Base-by-base conservation (phyloP, 495 filamentous ascomycete genomes). In the Penicillium goetzii region DNA sequence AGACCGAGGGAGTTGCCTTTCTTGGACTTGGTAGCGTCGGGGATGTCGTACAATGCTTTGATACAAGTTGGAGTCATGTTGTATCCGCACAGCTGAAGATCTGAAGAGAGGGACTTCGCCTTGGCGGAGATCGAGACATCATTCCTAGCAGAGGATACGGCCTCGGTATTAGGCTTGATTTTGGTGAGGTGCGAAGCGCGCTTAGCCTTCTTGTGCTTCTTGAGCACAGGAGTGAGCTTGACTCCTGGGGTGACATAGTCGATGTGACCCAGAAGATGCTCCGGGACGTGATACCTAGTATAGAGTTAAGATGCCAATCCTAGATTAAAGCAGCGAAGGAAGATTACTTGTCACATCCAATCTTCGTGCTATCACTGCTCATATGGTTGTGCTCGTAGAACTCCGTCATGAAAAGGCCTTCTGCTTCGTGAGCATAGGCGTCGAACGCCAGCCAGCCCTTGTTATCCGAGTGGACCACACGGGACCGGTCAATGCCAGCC, bases 221-320 rank as follows among this genome's bases (percentile, higher is more conserved):
- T 72, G 26, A 64, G 45, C 9, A 68, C 58, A 25, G 59, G 59
- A n/a, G 57, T 76, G 17, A 83, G 65, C 59, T 80, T 84, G 61
- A 88, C 72, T 4, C 84, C 84, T 0, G 85, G 84, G 0, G 80
- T 87, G 45, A 88, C 82, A 60, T 84, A 87, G 70, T 89, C 86
- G 43, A 88, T 74, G 56, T 88, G 82, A 9, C 69, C 62, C 36
- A 75, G 75, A 23, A 88, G 60, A 23, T 81, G 70, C 11, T 76
- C 68, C 0, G 86, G 86, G 10, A 88, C 71, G 47, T 84, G 80
- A 57, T 88, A 88, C 30, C 79, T 79, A 54, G 40, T 28, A n/a
- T 28, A 28, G 17, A 47, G 60, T 62, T 8, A 72, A 43, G 38
- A 45, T 15, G 7, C 23, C n/a, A 30, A 26, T 36, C 11, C n/a